These are phyloP conservation scores for Cercospora zeina DNA, from an alignment of 2,329 filamentous ascomycete species.

Conservation along the genomic window DNA sequence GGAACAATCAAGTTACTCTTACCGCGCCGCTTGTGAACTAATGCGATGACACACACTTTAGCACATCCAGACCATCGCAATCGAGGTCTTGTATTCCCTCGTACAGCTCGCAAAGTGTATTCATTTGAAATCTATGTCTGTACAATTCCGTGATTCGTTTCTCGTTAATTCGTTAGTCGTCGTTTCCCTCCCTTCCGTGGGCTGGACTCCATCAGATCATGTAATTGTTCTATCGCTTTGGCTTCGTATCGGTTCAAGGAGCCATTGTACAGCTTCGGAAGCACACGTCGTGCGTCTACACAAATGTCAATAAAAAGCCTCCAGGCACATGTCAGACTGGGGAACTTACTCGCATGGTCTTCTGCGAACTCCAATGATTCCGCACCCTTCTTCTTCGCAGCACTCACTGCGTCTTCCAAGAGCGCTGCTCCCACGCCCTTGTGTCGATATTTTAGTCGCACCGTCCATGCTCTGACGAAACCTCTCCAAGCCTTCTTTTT, in stretches of 20 bases:
- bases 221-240: constrained; percentile 51
- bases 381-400: constrained; percentile 68
- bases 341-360: constrained; percentile 70
- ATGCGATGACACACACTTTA: background rate
- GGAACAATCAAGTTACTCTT: background rate
- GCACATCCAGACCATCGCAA: background rate
- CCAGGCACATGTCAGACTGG: background rate
- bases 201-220: constrained; percentile 39
- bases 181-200: constrained; percentile 21
- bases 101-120: constrained; percentile 6
- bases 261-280: constrained; percentile 64
- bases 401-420: constrained; percentile 68
- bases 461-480: constrained; percentile 80
- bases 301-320: background rate
- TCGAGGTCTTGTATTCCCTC: background rate
- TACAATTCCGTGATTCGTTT: constrained; percentile 4
- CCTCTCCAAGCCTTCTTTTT: constrained; percentile 62
- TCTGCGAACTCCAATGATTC: constrained; percentile 70
- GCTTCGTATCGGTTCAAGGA: constrained; percentile 61
- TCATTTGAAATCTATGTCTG: constrained; percentile 13
- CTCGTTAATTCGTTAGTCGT: constrained; percentile 21
- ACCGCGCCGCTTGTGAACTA: background rate
- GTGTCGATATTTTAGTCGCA: constrained; percentile 65
- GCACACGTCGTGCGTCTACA: constrained; percentile 54
- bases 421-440: constrained; percentile 72